Conservation (phyloP, 1,284 basidiomycete species). For the Pseudozyma pruni region DNA sequence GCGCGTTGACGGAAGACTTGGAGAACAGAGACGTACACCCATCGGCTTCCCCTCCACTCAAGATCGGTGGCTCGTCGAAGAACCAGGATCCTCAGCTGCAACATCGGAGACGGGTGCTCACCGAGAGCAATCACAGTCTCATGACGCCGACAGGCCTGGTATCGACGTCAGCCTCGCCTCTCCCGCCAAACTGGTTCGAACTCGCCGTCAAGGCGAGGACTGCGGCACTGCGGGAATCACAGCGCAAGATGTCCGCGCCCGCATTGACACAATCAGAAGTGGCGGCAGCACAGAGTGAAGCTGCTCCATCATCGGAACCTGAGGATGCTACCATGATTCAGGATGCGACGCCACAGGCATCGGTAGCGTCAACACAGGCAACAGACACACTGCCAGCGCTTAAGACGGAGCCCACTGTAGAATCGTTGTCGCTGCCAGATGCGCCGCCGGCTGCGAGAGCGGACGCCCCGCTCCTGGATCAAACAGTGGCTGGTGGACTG, state of each 20-base stretch:
- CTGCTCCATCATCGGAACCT: background rate
- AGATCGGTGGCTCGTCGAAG: background rate
- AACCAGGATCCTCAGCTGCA: background rate
- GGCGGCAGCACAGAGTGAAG: background rate
- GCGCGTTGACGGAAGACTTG: background rate
- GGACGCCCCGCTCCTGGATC: background rate
- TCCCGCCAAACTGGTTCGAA: conserved; percentile 30
- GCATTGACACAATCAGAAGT: conserved; percentile 5
- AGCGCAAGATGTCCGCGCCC: conserved; percentile 25
- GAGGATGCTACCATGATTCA: background rate
- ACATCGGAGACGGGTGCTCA: conserved; percentile 13
- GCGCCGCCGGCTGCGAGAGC: background rate
- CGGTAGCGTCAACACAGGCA: background rate
- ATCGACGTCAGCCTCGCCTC: conserved; percentile 22
- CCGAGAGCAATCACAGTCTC: conserved; percentile 12
- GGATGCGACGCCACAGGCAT: background rate
- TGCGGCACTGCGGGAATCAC: conserved; percentile 23
- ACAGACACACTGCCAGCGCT: background rate
- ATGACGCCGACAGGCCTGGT: conserved; percentile 39
- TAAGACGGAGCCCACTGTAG: conserved; percentile 10
- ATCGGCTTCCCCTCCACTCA: background rate
- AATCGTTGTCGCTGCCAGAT: background rate
- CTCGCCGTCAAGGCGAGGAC: conserved; percentile 33
- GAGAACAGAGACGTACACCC: conserved; percentile 3
- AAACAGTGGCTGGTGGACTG: conserved; percentile 13